These are phyloP conservation scores for Ambrosiella beaveri DNA, from an alignment of 2,329 filamentous ascomycete genomes.

Conservation along the genomic window DNA sequence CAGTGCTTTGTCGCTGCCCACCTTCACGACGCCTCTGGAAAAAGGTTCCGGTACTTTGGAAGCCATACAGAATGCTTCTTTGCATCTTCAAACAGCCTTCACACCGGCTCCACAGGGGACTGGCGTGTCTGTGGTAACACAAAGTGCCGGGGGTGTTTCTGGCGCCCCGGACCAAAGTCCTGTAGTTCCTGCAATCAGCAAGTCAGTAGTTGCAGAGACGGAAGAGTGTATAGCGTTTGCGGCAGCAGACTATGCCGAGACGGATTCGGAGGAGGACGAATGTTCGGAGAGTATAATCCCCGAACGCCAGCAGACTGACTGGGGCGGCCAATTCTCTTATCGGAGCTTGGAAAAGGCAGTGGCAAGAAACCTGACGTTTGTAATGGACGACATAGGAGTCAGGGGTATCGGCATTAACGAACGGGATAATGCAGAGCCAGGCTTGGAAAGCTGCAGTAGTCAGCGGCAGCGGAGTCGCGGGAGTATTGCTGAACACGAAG, in stretches of 20 bases:
- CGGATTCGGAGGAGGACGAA: constrained; percentile 1
- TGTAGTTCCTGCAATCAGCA: neutral
- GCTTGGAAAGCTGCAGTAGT: neutral
- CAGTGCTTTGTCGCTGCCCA: neutral
- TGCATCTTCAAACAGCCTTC: neutral
- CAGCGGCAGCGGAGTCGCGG: neutral
- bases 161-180: neutral
- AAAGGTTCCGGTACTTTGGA: neutral
- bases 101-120: no score
- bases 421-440: neutral
- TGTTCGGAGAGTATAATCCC: neutral
- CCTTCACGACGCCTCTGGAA: neutral
- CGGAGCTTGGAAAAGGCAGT: neutral
- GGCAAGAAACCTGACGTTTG: neutral
- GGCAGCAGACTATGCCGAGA: neutral
- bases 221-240: neutral
- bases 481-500: neutral
- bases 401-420: neutral
- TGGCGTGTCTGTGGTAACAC: no score
- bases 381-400: neutral
- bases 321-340: neutral
- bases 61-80: neutral
- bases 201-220: neutral
- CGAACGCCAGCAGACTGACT: no score
- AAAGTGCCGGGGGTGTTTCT: no score